Evolutionary conservation across 2,329 filamentous ascomycete genomes (phyloP).

Genomic region (Alternaria rosae): DNA sequence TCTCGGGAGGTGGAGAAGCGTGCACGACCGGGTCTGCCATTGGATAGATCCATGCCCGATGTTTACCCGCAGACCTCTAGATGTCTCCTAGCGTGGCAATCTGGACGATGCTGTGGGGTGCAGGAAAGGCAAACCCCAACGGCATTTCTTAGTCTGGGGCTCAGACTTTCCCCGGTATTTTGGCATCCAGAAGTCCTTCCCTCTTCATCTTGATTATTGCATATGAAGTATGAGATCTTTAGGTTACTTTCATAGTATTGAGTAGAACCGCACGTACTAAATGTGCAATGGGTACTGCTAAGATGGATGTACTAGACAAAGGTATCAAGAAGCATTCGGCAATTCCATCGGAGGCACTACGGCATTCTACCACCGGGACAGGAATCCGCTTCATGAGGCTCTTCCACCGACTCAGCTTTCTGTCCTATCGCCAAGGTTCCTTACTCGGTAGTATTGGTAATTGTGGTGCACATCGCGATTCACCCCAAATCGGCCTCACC

Average conservation of each 20-base stretch:
- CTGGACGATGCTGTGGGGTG: slow-evolving; percentile 8
- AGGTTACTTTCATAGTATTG: not conserved
- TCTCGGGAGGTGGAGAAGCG: slow-evolving; percentile 4
- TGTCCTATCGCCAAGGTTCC: slow-evolving; percentile 1
- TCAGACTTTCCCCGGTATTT: not conserved
- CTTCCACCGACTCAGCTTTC: slow-evolving; percentile 2
- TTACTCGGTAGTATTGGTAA: slow-evolving; percentile 5
- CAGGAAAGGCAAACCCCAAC: slow-evolving; percentile 4
- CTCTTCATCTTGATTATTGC: not conserved
- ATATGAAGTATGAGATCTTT: not conserved
- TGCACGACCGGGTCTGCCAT: not conserved
- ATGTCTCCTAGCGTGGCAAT: slow-evolving; percentile 8
- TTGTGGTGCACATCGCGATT: not conserved
- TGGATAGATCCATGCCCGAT: not conserved
- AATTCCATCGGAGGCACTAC: not conserved
- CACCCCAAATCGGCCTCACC: not conserved
- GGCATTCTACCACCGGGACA: not conserved
- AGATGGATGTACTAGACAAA: not conserved
- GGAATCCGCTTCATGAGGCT: not conserved
- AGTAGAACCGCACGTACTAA: not conserved
- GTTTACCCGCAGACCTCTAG: slow-evolving; percentile 2
- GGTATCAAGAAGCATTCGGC: not conserved
- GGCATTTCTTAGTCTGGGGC: not conserved
- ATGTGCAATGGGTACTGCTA: not conserved
- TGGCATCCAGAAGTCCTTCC: not conserved